Evolutionary conservation across 1,139 yeast genomes (phyloP).

Genomic region (Pichia sp.): DNA sequence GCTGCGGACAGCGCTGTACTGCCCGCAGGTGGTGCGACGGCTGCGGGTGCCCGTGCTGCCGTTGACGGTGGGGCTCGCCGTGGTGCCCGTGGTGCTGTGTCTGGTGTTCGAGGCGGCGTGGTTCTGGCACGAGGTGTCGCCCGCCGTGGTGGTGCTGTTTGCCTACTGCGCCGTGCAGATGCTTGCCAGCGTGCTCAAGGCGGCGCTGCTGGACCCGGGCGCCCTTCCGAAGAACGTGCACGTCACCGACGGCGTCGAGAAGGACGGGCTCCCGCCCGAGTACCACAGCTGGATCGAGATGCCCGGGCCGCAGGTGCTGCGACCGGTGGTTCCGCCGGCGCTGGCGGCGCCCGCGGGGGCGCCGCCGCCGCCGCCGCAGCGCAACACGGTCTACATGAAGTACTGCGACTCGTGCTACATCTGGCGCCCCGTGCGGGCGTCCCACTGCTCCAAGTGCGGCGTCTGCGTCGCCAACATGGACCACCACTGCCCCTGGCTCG

Average conservation of each 20-base stretch:
- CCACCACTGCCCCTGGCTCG: conserved; percentile 80
- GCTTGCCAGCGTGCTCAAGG: conserved; percentile 40
- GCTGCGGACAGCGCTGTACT: conserved; percentile 26
- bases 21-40: neutral
- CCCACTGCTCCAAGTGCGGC: conserved; percentile 68
- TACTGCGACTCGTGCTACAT: conserved; percentile 59
- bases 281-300: conserved; percentile 48
- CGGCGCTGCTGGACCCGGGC: conserved; percentile 69
- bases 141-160: conserved; percentile 55
- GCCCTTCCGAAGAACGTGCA: conserved; percentile 66
- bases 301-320: neutral
- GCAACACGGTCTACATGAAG: conserved; percentile 26
- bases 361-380: neutral
- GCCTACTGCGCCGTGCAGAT: conserved; percentile 54
- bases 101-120: conserved; percentile 50
- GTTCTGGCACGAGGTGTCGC: conserved; percentile 55
- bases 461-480: conserved; percentile 60
- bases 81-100: conserved; percentile 50
- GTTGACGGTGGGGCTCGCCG: conserved; percentile 24
- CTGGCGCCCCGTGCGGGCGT: conserved; percentile 66
- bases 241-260: conserved; percentile 37
- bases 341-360: no score
- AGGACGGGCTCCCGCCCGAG: conserved; percentile 52
- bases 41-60: conserved; percentile 15
- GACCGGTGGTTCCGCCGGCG: no score